phyloP scores from a whole-genome alignment of 1,284 basidiomycete species.

The Thelephora terrestris region DNA sequence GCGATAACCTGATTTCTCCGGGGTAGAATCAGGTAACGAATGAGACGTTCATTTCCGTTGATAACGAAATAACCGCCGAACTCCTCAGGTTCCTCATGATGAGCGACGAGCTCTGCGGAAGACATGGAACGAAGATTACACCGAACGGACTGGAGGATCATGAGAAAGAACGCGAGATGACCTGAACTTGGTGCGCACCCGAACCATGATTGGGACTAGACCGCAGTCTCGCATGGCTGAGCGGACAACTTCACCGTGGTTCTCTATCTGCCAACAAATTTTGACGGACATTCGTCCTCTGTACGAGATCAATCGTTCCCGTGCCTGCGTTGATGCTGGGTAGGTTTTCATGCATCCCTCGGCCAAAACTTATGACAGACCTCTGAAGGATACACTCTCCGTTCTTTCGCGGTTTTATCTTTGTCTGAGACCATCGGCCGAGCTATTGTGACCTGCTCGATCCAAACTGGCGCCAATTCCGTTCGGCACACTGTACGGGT shows the following conservation, averaged over 20 bases:
- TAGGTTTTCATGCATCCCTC: background rate
- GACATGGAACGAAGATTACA: conserved; percentile 87
- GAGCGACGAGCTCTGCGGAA: conserved; percentile 78
- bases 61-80: conserved; percentile 99
- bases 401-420: conserved; percentile 66
- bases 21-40: conserved; percentile 92
- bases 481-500: conserved; percentile 9
- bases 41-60: conserved; percentile 98
- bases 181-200: conserved; percentile 35
- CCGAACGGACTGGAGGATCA: conserved; percentile 62
- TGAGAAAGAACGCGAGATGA: background rate
- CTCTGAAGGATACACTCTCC: conserved; percentile 84
- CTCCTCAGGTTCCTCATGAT: conserved; percentile 96
- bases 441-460: conserved; percentile 79
- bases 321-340: conserved; percentile 43
- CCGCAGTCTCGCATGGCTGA: conserved; percentile 85
- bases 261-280: conserved; percentile 75
- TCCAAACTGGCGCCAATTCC: conserved; percentile 57
- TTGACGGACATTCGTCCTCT: conserved; percentile 87
- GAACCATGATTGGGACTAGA: conserved; percentile 92
- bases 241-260: conserved; percentile 59
- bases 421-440: conserved; percentile 85
- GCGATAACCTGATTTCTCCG: conserved; percentile 86
- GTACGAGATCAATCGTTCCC: conserved; percentile 90
- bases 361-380: conserved; percentile 28